Conservation (phyloP, 805 yeast genomes). For the Saccharomycopsis sp. region DNA sequence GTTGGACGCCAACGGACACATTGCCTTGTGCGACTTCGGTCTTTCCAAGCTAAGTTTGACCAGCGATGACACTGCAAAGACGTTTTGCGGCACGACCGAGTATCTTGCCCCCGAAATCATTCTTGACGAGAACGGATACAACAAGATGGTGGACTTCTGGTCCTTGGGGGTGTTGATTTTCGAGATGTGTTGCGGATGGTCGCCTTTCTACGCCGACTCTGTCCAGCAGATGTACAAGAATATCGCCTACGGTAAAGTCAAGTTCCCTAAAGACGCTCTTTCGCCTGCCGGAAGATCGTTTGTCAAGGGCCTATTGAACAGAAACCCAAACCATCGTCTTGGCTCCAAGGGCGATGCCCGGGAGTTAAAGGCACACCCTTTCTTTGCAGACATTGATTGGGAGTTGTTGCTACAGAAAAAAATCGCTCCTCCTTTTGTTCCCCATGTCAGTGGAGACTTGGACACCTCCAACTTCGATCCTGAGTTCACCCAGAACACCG, state of each 20-base stretch:
- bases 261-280: constrained; percentile 93
- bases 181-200: constrained; percentile 99
- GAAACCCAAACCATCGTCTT: constrained; percentile 92
- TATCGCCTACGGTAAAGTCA: constrained; percentile 96
- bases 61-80: constrained; percentile 81
- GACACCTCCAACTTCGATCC: constrained; percentile 98
- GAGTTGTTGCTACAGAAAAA: constrained; percentile 65
- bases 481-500: constrained; percentile 88
- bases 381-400: constrained; percentile 92
- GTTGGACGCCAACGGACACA: constrained; percentile 94
- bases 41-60: constrained; percentile 87
- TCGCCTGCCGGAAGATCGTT: constrained; percentile 91
- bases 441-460: constrained; percentile 82
- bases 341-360: constrained; percentile 91
- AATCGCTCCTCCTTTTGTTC: constrained; percentile 95
- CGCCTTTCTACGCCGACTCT: constrained; percentile 96
- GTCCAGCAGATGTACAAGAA: constrained; percentile 95
- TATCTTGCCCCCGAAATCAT: constrained; percentile 95
- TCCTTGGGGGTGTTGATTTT: constrained; percentile 92
- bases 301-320: constrained; percentile 88
- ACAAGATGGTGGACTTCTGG: constrained; percentile 99
- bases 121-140: constrained; percentile 92
- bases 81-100: constrained; percentile 98
- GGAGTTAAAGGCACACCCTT: constrained; percentile 87
- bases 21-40: constrained; percentile 96